Conservation (phyloP, 768 basidiomycete species). For the Sarcodon aspratus region DNA sequence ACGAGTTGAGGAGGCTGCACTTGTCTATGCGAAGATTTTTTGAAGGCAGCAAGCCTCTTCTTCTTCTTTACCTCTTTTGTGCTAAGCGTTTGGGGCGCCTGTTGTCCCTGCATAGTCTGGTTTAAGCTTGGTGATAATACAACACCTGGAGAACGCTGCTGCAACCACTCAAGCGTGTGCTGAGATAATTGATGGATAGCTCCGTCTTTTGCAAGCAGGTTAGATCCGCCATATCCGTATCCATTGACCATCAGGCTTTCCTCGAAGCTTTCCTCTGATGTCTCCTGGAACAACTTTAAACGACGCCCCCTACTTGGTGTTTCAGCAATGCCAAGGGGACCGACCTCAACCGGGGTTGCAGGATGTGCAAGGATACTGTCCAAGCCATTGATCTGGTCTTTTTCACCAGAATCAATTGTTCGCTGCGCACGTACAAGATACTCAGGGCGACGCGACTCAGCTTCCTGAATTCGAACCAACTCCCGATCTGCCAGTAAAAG, state of each 20-base stretch:
- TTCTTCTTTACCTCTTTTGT: slow-evolving; percentile 61
- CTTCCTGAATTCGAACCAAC: slow-evolving; percentile 35
- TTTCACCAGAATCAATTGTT: slow-evolving; percentile 13
- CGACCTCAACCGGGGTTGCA: slow-evolving; percentile 2
- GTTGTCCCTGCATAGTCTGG: slow-evolving; percentile 15
- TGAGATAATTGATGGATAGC: slow-evolving; percentile 14
- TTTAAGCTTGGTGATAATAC: slow-evolving; percentile 19
- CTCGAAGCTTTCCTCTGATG: slow-evolving; percentile 76
- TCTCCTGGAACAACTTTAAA: slow-evolving; percentile 69
- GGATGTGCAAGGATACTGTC: slow-evolving; percentile 15
- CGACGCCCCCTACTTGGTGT: slow-evolving; percentile 66
- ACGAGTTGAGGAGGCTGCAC: slow-evolving; percentile 31
- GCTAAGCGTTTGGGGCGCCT: slow-evolving; percentile 8
- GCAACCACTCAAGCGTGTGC: slow-evolving; percentile 46
- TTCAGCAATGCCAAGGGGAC: slow-evolving; percentile 48
- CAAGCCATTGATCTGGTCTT: slow-evolving; percentile 22
- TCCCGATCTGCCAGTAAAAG: slow-evolving; percentile 40
- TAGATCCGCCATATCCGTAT: slow-evolving; percentile 31
- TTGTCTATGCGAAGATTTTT: slow-evolving; percentile 17
- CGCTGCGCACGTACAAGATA: slow-evolving; percentile 56
- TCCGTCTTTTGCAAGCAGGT: slow-evolving; percentile 14
- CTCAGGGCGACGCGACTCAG: slow-evolving; percentile 58
- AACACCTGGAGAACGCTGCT: slow-evolving; percentile 28
- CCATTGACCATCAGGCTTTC: slow-evolving; percentile 78
- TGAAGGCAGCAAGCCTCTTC: slow-evolving; percentile 59